Evolutionary conservation across 441 rosid species (phyloP).

Genomic region (Manihot esculenta): DNA sequence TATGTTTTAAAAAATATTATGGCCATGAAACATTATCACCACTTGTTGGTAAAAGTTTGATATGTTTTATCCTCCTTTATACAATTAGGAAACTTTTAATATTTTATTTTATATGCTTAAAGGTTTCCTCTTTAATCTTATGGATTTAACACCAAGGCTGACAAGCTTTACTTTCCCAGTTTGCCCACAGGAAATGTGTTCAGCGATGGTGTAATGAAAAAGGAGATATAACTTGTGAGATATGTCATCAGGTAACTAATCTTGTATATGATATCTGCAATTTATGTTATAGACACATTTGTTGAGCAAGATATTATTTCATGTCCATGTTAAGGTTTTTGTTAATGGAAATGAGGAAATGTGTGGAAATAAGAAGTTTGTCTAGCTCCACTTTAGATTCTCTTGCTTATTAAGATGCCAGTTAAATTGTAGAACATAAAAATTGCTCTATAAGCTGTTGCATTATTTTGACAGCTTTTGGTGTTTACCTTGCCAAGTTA

Average conservation of each 20-base stretch:
- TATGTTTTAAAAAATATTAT: not conserved
- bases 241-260: slow-evolving; percentile 74
- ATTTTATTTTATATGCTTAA: not conserved
- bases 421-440: not conserved
- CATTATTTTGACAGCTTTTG: not conserved
- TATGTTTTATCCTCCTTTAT: not conserved
- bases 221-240: slow-evolving; percentile 87
- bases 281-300: not conserved
- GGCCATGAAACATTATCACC: not conserved
- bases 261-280: slow-evolving; percentile 1
- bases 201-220: slow-evolving; percentile 96
- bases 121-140: not conserved
- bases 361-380: not conserved
- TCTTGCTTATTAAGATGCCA: not conserved
- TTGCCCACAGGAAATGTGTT: slow-evolving; percentile 91
- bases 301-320: not conserved
- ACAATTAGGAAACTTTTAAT: not conserved
- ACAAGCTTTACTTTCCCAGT: slow-evolving; percentile 36
- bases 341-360: not conserved
- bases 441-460: not conserved
- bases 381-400: not conserved
- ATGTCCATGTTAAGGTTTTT: not conserved
- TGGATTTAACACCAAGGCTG: slow-evolving; percentile 13
- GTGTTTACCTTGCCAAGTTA: not conserved
- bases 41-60: not conserved